Base-by-base conservation (phyloP, 2,329 filamentous ascomycete genomes). In the Neoarthrinium moseri region DNA sequence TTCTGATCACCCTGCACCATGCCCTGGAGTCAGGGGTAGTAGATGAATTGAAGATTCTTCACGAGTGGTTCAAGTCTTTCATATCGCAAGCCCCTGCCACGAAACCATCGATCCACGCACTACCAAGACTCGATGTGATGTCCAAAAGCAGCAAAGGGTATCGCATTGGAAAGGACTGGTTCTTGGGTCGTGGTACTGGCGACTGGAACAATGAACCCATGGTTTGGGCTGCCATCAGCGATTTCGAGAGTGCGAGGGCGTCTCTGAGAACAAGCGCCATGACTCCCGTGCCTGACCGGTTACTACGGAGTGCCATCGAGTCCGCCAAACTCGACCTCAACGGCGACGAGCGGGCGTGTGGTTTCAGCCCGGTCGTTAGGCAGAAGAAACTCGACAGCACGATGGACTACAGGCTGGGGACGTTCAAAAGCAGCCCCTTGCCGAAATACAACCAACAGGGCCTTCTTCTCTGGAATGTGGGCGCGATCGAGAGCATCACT, bases 291-390 rank as follows among this genome's bases (percentile, higher is more conserved):
- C n/a, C n/a, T n/a, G n/a, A n/a, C n/a, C n/a, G n/a, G n/a, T n/a
- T n/a, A n/a, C 18, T 30, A 13, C 30, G 27, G 30, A 18, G 36
- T 8, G 30, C 41, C 7, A 32, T 36, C 15, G 23, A 20, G 15
- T 35, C 23, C 18, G 30, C 41, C 32, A 15, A 24, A 12, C 41
- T 44, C 6, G 41, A 44, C 30, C 23, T 44, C 32, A 26, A 12
- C 8, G 41, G 41, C 13, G 12, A 20, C 13, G 30, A 27, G n/a
- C 41, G 41, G n/a, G 12, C 27, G 7, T 32, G 17, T 17, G 30
- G 27, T 29, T 34, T 21, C 17, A 10, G 15, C 29, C 40, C 40
- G 18, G 30, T 43, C 13, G 15, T 26, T 8, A 15, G 27, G 30
- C 22, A 35, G 15, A 24, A 24, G 3, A n/a, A 22, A 17, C 20